Percentiles rank a stretch among this genome's conserved stretches.
These are phyloP conservation scores for Trichophyton simii DNA, from an alignment of 2,329 filamentous ascomycete genomes.

Conservation along the genomic window DNA sequence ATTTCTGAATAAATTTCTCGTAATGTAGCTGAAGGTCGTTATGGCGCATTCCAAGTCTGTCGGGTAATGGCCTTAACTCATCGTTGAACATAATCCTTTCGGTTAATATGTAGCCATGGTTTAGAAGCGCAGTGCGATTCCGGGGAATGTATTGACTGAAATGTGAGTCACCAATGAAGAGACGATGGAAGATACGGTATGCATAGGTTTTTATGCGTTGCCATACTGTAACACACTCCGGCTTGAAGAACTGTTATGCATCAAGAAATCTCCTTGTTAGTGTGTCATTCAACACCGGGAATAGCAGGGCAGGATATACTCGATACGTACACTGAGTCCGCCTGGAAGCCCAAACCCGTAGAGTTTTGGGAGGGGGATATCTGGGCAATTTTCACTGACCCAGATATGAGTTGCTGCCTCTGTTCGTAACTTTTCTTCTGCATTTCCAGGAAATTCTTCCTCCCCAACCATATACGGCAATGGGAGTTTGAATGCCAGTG, in stretches of 20 bases:
- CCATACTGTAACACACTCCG: conserved; percentile 8
- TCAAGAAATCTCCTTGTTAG: neutral
- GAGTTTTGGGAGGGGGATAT: conserved; percentile 13
- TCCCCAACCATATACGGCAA: conserved; percentile 15
- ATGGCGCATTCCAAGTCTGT: conserved; percentile 6
- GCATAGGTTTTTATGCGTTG: conserved; percentile 8
- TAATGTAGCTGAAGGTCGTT: conserved; percentile 8
- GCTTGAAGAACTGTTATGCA: conserved; percentile 9
- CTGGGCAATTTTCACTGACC: conserved; percentile 15
- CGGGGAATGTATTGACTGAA: conserved; percentile 7
- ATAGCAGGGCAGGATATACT: neutral
- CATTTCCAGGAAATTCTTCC: conserved; percentile 13
- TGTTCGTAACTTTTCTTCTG: conserved; percentile 16
- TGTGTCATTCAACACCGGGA: neutral
- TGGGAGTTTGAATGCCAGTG: conserved; percentile 10
- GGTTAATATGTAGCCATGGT: conserved; percentile 11
- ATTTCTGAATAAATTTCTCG: neutral
- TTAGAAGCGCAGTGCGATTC: conserved; percentile 5
- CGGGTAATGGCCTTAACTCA: conserved; percentile 8
- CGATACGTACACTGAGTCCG: conserved; percentile 11
- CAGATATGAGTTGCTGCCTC: conserved; percentile 17
- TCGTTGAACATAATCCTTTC: conserved; percentile 8
- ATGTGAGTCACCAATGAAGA: neutral
- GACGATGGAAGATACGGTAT: conserved; percentile 3
- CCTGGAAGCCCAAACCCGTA: conserved; percentile 17